Evolutionary conservation across 1,284 basidiomycete genomes (phyloP).

Genomic region (Trametes versicolor): DNA sequence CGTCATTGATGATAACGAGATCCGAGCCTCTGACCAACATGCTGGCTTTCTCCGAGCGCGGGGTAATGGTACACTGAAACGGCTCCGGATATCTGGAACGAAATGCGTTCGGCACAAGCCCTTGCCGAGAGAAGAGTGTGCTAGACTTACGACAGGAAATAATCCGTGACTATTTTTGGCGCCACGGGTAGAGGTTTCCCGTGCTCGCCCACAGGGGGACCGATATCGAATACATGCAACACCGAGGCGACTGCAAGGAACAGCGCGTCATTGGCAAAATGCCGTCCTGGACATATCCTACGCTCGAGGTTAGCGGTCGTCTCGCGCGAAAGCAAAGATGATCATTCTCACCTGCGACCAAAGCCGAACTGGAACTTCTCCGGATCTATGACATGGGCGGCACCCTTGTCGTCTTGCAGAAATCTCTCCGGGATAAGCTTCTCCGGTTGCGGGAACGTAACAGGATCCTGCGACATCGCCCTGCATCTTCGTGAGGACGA

Average conservation of each 20-base stretch:
- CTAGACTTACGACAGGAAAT: conserved; percentile 14
- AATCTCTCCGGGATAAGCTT: conserved; percentile 35
- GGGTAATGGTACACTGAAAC: conserved; percentile 20
- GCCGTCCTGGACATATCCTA: conserved; percentile 39
- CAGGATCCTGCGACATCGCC: conserved; percentile 31
- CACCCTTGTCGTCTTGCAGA: conserved; percentile 27
- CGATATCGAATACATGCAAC: conserved; percentile 28
- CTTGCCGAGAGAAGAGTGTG: neutral
- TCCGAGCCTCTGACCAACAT: neutral
- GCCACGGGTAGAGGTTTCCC: conserved; percentile 14
- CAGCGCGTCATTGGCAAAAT: conserved; percentile 31
- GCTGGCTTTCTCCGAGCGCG: conserved; percentile 8
- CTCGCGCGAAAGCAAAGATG: neutral
- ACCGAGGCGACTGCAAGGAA: conserved; percentile 31
- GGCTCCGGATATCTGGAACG: conserved; percentile 16
- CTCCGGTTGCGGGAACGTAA: conserved; percentile 31
- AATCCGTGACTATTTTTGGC: conserved; percentile 4
- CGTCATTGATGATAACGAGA: neutral
- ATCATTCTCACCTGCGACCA: conserved; percentile 30
- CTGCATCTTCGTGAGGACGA: conserved; percentile 1
- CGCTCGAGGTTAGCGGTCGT: neutral
- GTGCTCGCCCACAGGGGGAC: conserved; percentile 1
- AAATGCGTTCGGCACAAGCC: neutral
- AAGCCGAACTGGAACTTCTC: conserved; percentile 32
- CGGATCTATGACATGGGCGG: conserved; percentile 27